A percentile compares a stretch with the other conserved stretches of the same genome.
phyloP scores from a whole-genome alignment of 2,329 filamentous ascomycete species.

The Apiospora sp. region DNA sequence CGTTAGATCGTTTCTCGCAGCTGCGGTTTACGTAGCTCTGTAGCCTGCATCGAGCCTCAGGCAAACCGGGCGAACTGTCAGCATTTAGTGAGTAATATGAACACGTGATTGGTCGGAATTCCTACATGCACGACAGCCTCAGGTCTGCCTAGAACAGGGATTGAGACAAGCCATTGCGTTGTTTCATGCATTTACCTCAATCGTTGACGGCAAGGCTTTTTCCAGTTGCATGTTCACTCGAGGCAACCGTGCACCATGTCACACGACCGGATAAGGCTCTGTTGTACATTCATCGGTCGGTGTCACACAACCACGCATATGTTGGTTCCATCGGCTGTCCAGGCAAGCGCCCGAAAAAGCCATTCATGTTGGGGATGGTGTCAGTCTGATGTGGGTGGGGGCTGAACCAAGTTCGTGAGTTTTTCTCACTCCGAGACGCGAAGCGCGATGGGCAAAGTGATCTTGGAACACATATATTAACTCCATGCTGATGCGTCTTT shows the following conservation, averaged over 20 bases:
- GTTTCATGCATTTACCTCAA: neutral
- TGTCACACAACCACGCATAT: neutral
- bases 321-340: neutral
- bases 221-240: neutral
- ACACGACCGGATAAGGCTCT: neutral
- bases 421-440: neutral
- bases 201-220: neutral
- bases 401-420: too few relatives aligned
- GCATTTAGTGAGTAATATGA: neutral
- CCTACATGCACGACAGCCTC: neutral
- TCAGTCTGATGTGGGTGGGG: neutral
- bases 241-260: neutral
- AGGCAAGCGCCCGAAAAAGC: neutral
- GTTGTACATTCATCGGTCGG: neutral
- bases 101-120: neutral
- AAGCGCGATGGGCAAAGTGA: too few relatives aligned
- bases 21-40: neutral
- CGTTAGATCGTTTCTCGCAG: neutral
- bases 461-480: neutral
- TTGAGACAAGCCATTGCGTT: neutral
- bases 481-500: neutral
- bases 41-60: neutral
- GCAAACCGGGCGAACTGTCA: conserved; percentile 3
- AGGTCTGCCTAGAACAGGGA: neutral
- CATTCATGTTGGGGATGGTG: too few relatives aligned